Conservation (phyloP, 2,329 filamentous ascomycete genomes). For the Colletotrichum spaethianum region DNA sequence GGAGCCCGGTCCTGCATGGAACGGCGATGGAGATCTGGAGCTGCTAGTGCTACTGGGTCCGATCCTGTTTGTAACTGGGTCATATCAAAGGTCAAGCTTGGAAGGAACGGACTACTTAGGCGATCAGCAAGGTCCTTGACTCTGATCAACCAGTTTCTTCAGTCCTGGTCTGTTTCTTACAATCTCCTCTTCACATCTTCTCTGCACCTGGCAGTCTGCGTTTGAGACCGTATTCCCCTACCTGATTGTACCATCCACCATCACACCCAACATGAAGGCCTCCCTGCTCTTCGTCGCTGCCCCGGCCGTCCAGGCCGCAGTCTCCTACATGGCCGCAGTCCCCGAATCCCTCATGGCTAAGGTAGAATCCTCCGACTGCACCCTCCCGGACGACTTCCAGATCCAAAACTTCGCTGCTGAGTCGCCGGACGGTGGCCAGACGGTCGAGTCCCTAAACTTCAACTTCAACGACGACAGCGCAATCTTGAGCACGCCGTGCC, state of each 20-base stretch:
- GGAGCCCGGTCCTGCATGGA: conserved; percentile 25
- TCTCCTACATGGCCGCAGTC: conserved; percentile 43
- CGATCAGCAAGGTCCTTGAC: conserved; percentile 6
- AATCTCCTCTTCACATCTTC: background rate
- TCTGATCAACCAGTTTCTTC: conserved; percentile 18
- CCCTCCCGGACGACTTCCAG: conserved; percentile 55
- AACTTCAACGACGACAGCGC: conserved; percentile 58
- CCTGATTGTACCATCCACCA: background rate
- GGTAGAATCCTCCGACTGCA: conserved; percentile 48
- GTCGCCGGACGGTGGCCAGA: conserved; percentile 52
- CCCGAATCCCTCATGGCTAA: conserved; percentile 37
- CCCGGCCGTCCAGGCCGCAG: conserved; percentile 39
- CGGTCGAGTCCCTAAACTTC: conserved; percentile 55
- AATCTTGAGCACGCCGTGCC: conserved; percentile 57
- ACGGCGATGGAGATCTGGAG: conserved; percentile 19
- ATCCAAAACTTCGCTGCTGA: conserved; percentile 55
- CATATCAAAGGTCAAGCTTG: conserved; percentile 13
- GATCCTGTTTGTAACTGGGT: conserved; percentile 11
- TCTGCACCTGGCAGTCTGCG: background rate
- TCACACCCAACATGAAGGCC: conserved; percentile 32
- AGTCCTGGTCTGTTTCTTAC: background rate
- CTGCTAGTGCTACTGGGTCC: conserved; percentile 10
- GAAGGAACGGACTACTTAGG: conserved; percentile 10
- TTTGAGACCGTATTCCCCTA: background rate
- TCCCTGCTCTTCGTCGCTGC: conserved; percentile 40